phyloP scores from a whole-genome alignment of 139 green algal genomes.

The Dunaliella primolecta region DNA sequence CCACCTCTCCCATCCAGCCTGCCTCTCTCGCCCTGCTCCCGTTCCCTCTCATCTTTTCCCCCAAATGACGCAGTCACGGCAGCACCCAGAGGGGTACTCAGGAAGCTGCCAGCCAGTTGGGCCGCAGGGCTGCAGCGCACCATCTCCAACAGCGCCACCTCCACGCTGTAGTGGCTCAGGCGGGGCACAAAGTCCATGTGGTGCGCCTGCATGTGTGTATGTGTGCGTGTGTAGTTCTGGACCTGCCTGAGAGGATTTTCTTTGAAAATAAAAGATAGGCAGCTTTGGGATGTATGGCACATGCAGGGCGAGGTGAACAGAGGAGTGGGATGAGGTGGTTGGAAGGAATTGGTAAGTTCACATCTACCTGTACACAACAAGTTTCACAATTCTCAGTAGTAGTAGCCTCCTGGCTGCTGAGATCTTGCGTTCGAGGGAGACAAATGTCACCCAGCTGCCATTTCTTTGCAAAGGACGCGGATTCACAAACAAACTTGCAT shows the following conservation, averaged over 20 bases:
- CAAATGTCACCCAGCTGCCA: too few relatives aligned
- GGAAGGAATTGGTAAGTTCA: too few relatives aligned
- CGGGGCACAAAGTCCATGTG: conserved; percentile 49
- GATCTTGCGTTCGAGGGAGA: too few relatives aligned
- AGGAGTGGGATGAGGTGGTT: too few relatives aligned
- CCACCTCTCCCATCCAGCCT: neutral
- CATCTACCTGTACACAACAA: too few relatives aligned
- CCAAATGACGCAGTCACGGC: neutral
- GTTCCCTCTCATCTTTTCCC: neutral
- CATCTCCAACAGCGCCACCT: conserved; percentile 51
- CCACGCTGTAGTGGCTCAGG: conserved; percentile 44
- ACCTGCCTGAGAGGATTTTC: too few relatives aligned
- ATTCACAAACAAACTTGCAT: too few relatives aligned
- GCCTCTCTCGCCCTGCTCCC: neutral
- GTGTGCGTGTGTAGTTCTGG: neutral
- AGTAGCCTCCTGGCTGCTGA: too few relatives aligned
- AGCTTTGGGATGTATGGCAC: too few relatives aligned
- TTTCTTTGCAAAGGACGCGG: too few relatives aligned
- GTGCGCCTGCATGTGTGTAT: conserved; percentile 21
- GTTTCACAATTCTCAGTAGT: too few relatives aligned
- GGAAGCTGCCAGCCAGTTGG: conserved; percentile 8
- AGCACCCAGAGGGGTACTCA: neutral
- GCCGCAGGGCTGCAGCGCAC: conserved; percentile 22
- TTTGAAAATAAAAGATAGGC: neutral
- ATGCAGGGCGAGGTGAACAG: too few relatives aligned